Conservation (phyloP, 1,284 basidiomycete species). For the Cryptococcus sp. region DNA sequence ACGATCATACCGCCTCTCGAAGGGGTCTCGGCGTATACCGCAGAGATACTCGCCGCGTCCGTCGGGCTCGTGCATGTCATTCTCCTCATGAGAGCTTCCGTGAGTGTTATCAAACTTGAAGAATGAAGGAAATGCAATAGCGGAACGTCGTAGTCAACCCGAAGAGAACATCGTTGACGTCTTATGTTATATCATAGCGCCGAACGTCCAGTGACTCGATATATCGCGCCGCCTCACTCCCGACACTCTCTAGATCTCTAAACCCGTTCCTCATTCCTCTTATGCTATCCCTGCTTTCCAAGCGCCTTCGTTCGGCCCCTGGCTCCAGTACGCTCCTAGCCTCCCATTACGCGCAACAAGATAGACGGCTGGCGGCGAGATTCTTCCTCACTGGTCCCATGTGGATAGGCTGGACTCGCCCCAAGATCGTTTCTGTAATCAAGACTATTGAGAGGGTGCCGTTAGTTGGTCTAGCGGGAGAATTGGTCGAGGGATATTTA, state of each 20-base stretch:
- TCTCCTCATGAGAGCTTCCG: constrained; percentile 48
- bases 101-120: constrained; percentile 13
- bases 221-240: constrained; percentile 34
- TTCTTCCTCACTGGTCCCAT: constrained; percentile 85
- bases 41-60: constrained; percentile 41
- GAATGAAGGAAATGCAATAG: too few species aligned
- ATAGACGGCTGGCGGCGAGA: constrained; percentile 72
- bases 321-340: constrained; percentile 32
- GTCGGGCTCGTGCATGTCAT: constrained; percentile 61
- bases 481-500: constrained; percentile 83
- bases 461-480: constrained; percentile 71
- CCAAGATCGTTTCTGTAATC: constrained; percentile 67
- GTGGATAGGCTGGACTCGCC: constrained; percentile 85
- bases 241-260: constrained; percentile 40
- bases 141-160: too few species aligned
- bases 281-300: constrained; percentile 36
- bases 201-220: constrained; percentile 1
- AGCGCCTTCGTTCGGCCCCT: constrained; percentile 32
- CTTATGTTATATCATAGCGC: constrained; percentile 8
- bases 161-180: not conserved
- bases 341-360: constrained; percentile 74
- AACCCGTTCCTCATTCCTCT: constrained; percentile 43
- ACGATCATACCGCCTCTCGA: constrained; percentile 41
- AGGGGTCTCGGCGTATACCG: constrained; percentile 24
- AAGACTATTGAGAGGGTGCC: constrained; percentile 65